Conservation (phyloP, 768 basidiomycete species). For the Calocera cornea region DNA sequence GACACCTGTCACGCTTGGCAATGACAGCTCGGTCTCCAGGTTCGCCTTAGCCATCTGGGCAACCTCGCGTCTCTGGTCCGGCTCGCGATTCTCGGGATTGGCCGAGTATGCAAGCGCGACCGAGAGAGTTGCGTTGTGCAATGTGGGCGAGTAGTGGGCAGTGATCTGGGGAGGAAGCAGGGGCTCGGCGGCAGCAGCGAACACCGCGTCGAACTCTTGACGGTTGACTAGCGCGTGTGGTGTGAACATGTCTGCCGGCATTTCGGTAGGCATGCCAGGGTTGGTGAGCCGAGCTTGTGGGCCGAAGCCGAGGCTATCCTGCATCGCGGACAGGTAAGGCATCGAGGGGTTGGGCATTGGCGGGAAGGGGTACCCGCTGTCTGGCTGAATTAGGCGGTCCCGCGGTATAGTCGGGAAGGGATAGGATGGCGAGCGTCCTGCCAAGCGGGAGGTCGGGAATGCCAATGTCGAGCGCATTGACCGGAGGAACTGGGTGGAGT, state of each 20-base stretch:
- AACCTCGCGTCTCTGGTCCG: slow-evolving; percentile 14
- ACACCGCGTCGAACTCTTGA: background rate
- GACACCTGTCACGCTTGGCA: slow-evolving; percentile 32
- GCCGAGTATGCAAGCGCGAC: slow-evolving; percentile 26
- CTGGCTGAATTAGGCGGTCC: background rate
- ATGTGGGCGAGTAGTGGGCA: slow-evolving; percentile 52
- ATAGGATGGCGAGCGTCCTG: background rate
- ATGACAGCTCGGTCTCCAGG: slow-evolving; percentile 30
- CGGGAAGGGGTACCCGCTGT: background rate
- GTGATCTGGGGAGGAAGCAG: background rate
- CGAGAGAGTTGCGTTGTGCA: slow-evolving; percentile 51
- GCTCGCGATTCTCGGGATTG: background rate
- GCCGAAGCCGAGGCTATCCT: background rate
- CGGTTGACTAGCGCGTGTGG: background rate
- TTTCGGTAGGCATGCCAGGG: background rate
- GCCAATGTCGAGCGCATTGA: background rate
- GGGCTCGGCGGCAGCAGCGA: background rate
- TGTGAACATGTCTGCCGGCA: background rate
- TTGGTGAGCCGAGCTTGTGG: background rate
- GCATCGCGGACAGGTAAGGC: background rate
- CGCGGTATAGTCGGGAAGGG: background rate
- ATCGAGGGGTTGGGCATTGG: background rate
- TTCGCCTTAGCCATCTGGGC: slow-evolving; percentile 29
- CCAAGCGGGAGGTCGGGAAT: background rate
- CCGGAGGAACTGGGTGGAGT: background rate